A percentile compares a stretch with the other conserved stretches of the same genome.
phyloP scores from a whole-genome alignment of 1,139 yeast genomes.

The Magnusiomyces clavatus region DNA sequence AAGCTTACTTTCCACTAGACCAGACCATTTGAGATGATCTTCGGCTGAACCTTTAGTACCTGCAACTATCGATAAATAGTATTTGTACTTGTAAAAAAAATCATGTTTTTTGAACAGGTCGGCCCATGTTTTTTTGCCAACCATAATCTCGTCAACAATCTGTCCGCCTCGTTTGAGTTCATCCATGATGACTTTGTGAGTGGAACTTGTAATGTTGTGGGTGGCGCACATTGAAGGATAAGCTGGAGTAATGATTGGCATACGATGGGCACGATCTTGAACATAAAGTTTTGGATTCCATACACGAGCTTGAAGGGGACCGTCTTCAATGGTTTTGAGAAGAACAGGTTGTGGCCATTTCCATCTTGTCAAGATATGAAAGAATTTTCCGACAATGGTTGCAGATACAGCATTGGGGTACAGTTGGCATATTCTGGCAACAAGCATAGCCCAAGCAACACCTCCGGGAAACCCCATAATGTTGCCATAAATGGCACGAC shows the following conservation, averaged over 20 bases:
- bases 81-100: slow-evolving; percentile 76
- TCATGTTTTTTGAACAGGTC: slow-evolving; percentile 71
- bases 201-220: slow-evolving; percentile 83
- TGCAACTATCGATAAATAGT: slow-evolving; percentile 75
- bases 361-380: slow-evolving; percentile 82
- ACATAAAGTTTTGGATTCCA: slow-evolving; percentile 94
- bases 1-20: slow-evolving; percentile 83
- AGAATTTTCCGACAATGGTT: slow-evolving; percentile 79
- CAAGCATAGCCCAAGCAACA: slow-evolving; percentile 99
- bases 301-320: slow-evolving; percentile 89
- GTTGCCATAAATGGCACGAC: slow-evolving; percentile 88
- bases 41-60: slow-evolving; percentile 65
- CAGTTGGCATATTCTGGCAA: slow-evolving; percentile 90
- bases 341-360: slow-evolving; percentile 98
- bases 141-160: slow-evolving; percentile 59
- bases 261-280: slow-evolving; percentile 78
- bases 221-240: slow-evolving; percentile 99
- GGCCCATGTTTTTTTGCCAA: slow-evolving; percentile 62
- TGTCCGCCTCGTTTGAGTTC: slow-evolving; percentile 73
- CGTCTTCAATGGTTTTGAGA: slow-evolving; percentile 88
- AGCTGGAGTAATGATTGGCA: slow-evolving; percentile 99
- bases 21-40: slow-evolving; percentile 84
- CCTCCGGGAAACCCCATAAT: slow-evolving; percentile 99
- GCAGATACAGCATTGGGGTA: slow-evolving; percentile 96
- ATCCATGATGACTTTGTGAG: slow-evolving; percentile 66